Evolutionary conservation across 2,329 filamentous ascomycete species (phyloP).

Genomic region (Cercospora zeina): DNA sequence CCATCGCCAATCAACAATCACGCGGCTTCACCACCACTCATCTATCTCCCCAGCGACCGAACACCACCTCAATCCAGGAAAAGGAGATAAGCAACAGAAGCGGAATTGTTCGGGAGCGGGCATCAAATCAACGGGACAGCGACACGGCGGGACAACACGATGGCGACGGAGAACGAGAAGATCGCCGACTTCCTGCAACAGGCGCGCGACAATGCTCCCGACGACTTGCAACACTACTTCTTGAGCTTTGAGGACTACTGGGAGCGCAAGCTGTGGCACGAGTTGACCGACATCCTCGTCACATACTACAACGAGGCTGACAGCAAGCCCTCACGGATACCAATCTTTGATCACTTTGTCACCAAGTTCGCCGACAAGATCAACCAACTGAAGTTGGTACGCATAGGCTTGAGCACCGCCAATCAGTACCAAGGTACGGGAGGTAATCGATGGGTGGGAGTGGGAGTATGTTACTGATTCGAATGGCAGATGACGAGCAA

Average conservation of each 20-base stretch:
- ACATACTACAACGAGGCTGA: conserved; percentile 81
- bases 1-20: conserved; percentile 6
- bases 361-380: conserved; percentile 97
- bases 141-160: conserved; percentile 8
- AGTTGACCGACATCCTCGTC: conserved; percentile 86
- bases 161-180: conserved; percentile 75
- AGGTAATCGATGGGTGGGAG: not conserved
- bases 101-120: not conserved
- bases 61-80: not conserved
- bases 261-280: conserved; percentile 99
- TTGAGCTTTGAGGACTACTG: conserved; percentile 93
- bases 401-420: conserved; percentile 82
- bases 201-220: conserved; percentile 82
- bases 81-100: not conserved
- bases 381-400: conserved; percentile 96
- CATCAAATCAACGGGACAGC: not conserved
- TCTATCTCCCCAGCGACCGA: not conserved
- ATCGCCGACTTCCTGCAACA: conserved; percentile 90
- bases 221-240: conserved; percentile 83
- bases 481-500: conserved; percentile 72
- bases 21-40: not conserved
- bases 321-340: conserved; percentile 80
- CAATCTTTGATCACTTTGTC: conserved; percentile 92
- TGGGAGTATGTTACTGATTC: conserved; percentile 10
- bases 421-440: conserved; percentile 73